These are phyloP conservation scores for Acacia pycnantha DNA, from an alignment of 331 rosid species.

Conservation along the genomic window DNA sequence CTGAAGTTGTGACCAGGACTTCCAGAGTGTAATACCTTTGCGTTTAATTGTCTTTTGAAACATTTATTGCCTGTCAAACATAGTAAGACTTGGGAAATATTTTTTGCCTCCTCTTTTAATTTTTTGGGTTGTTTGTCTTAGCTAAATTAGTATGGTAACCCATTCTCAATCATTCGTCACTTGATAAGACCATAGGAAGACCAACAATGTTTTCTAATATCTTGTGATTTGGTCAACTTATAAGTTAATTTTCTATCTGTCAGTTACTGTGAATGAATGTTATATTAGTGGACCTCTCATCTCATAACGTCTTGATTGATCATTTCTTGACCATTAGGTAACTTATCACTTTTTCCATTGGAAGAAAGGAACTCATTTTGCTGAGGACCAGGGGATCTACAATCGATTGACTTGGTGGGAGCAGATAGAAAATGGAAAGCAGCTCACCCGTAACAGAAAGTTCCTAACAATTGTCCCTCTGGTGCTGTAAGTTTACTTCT, in stretches of 20 bases:
- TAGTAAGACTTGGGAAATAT: neutral
- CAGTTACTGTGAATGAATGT: neutral
- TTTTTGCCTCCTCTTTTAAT: neutral
- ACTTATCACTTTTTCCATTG: conserved; percentile 98
- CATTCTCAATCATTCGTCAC: neutral
- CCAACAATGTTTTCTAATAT: neutral
- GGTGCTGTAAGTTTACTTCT: conserved; percentile 81
- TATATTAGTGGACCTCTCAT: neutral
- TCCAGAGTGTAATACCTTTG: neutral
- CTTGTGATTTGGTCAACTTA: neutral
- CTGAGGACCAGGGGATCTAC: conserved; percentile 97
- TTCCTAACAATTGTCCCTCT: conserved; percentile 91
- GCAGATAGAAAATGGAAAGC: conserved; percentile 95
- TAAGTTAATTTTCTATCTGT: neutral
- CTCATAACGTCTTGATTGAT: conserved; percentile 26
- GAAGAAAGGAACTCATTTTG: conserved; percentile 98
- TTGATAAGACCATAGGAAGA: neutral
- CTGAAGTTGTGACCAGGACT: conserved; percentile 15
- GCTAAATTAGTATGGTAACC: neutral
- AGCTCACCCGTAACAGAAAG: conserved; percentile 96
- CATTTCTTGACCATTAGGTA: conserved; percentile 53
- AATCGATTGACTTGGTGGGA: conserved; percentile 99
- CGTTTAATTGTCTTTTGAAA: neutral
- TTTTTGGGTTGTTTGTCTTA: neutral
- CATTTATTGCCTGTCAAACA: neutral